Evolutionary conservation across 2,329 filamentous ascomycete species (phyloP), one percentile per base, ranked within the genome.

Genomic region (Coniochaeta ligniaria): DNA sequence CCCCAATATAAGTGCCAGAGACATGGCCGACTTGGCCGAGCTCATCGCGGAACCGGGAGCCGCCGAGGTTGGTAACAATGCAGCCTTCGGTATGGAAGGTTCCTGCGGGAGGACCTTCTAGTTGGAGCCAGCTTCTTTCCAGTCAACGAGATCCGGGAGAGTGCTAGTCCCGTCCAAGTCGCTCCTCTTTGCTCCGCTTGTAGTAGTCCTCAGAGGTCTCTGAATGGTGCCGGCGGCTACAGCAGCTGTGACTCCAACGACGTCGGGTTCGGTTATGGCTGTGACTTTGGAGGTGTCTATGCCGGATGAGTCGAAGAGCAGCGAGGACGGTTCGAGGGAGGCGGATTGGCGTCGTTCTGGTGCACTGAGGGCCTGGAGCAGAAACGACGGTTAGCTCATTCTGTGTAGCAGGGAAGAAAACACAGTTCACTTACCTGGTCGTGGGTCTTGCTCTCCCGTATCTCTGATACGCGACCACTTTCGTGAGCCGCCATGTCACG

Each of bases 241-340:
- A 17, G 66, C 47, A 26, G 67, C 60, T 63, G 62, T 45, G 47
- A 66, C 52, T 60, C 64, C 58, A 63, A 66, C 59, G 62, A 59
- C 47, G 47, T 83, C 79, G 3, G 78, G 78, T 63, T 83, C 80
- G n/a, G 80, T 83, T 17, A 81, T 67, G 26, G 73, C 70, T 0
- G 80, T 83, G 22, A 73, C 74, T 68, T 79, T 80, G 6, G 81
- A 80, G 26, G 74, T 76, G 66, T 83, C 78, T 62, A 74, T 71
- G 56, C 66, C 71, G 1, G 80, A 80, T 60, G 69, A 73, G 68
- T 84, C 81, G 62, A 84, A 82, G 43, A 83, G 68, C n/a, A n/a
- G n/a, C 22, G 80, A 82, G 20, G 77, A 78, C 16, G 75, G 72
- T 57, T 77, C 76, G 4, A 79, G 76, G 11, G 77, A 74, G 45